Percentiles rank a stretch among this genome's conserved stretches.
Evolutionary conservation across 2,329 filamentous ascomycete genomes (phyloP).

Genomic region (Knufia petricola): DNA sequence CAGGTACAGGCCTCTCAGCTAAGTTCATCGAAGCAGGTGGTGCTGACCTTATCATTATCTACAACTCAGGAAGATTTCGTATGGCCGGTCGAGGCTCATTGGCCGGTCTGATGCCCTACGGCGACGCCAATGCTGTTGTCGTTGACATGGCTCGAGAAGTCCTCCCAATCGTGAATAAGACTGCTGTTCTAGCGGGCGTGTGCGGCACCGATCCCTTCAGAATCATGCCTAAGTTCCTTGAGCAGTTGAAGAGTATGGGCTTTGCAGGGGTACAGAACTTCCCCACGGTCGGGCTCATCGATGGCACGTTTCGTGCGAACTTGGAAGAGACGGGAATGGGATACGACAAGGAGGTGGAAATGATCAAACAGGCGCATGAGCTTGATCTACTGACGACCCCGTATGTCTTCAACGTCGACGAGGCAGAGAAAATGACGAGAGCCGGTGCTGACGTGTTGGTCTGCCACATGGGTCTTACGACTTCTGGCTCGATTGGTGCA

Average conservation of each 20-base stretch:
- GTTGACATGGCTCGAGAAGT: slow-evolving; percentile 61
- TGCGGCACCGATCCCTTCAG: slow-evolving; percentile 63
- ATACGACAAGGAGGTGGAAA: slow-evolving; percentile 56
- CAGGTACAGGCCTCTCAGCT: slow-evolving; percentile 54
- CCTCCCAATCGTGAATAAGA: slow-evolving; percentile 47
- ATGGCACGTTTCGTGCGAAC: slow-evolving; percentile 56
- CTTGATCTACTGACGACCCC: slow-evolving; percentile 58
- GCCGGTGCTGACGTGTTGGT: slow-evolving; percentile 60
- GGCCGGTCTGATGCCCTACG: slow-evolving; percentile 61
- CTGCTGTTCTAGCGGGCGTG: slow-evolving; percentile 59
- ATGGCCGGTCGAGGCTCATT: slow-evolving; percentile 63
- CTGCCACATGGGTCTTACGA: slow-evolving; percentile 60
- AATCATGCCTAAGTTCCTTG: slow-evolving; percentile 50
- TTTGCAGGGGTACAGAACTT: slow-evolving; percentile 66
- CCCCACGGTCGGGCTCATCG: slow-evolving; percentile 57
- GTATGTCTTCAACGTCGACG: slow-evolving; percentile 57
- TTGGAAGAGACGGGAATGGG: slow-evolving; percentile 66
- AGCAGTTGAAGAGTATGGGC: slow-evolving; percentile 51
- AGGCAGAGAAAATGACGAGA: slow-evolving; percentile 52
- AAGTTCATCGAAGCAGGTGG: slow-evolving; percentile 62
- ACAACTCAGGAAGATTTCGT: slow-evolving; percentile 62
- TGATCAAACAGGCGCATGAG: slow-evolving; percentile 51
- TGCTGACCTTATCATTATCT: slow-evolving; percentile 60
- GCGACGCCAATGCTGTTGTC: slow-evolving; percentile 60
- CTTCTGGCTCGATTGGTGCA: slow-evolving; percentile 55